Evolutionary conservation across 805 yeast genomes (phyloP).

Genomic region (Kluyveromyces dobzhanskii): DNA sequence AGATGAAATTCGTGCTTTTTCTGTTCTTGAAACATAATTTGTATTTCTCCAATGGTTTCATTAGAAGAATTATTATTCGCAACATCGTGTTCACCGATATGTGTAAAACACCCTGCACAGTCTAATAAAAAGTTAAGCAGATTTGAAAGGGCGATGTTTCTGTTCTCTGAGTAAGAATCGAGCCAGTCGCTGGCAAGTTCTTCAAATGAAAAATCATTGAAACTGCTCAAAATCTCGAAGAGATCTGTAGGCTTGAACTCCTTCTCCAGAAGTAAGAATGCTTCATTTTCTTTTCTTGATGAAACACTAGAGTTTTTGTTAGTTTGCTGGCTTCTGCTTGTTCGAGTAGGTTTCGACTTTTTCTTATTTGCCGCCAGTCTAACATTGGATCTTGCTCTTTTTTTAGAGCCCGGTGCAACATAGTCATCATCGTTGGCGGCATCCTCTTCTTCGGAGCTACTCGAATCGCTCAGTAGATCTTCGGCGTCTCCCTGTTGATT

Average conservation of each 20-base stretch:
- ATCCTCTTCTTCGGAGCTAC: slow-evolving; percentile 13
- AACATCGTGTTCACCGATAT: slow-evolving; percentile 69
- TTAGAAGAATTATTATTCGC: slow-evolving; percentile 58
- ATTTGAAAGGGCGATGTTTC: slow-evolving; percentile 45
- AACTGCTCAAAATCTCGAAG: slow-evolving; percentile 42
- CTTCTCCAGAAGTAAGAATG: slow-evolving; percentile 32
- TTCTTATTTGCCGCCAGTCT: slow-evolving; percentile 7
- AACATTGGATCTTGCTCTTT: slow-evolving; percentile 3
- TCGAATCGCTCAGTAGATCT: slow-evolving; percentile 7
- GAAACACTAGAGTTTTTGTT: slow-evolving; percentile 6
- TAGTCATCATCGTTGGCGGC: slow-evolving; percentile 11
- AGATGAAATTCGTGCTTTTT: slow-evolving; percentile 64
- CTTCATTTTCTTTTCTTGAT: slow-evolving; percentile 21
- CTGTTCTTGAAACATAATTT: slow-evolving; percentile 52
- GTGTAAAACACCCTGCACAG: slow-evolving; percentile 61
- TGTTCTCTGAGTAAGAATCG: slow-evolving; percentile 38
- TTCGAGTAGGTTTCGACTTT: slow-evolving; percentile 3
- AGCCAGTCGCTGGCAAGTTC: slow-evolving; percentile 54
- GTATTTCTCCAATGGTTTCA: slow-evolving; percentile 67
- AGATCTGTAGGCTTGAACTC: slow-evolving; percentile 40
- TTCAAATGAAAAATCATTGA: slow-evolving; percentile 40
- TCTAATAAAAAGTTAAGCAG: slow-evolving; percentile 63
- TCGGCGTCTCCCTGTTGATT: slow-evolving; percentile 22
- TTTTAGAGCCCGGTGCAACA: slow-evolving; percentile 2
- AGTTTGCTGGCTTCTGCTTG: background rate